Percentiles rank a stretch among this genome's conserved stretches.
These are phyloP conservation scores for Paspalum notatum DNA, from an alignment of 176 grass and related monocot species.

Conservation along the genomic window DNA sequence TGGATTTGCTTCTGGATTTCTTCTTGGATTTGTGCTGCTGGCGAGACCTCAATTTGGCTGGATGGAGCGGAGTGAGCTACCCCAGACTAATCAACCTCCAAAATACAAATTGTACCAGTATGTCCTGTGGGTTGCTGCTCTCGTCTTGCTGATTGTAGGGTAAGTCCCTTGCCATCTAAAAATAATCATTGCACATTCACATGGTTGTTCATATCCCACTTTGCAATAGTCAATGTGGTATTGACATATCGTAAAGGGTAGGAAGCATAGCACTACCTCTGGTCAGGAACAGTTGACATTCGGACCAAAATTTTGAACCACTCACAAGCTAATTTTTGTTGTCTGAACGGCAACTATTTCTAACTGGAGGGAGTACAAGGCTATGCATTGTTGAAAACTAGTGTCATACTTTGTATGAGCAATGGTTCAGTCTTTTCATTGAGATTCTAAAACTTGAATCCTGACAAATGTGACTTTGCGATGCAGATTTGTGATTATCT, in stretches of 20 bases:
- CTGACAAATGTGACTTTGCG: constrained; percentile 12
- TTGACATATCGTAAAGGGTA: not conserved
- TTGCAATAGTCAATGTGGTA: not conserved
- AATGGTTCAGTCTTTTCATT: not conserved
- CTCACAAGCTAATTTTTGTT: too few relatives aligned
- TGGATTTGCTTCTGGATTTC: constrained; percentile 76
- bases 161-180: constrained; percentile 40
- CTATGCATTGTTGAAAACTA: not conserved
- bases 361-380: too few relatives aligned
- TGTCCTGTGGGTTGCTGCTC: constrained; percentile 62
- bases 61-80: constrained; percentile 67
- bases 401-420: not conserved
- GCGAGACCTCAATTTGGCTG: constrained; percentile 89
- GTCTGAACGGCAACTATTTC: too few relatives aligned
- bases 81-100: constrained; percentile 72
- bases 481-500: constrained; percentile 59
- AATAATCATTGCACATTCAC: not conserved
- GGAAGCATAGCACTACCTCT: too few relatives aligned
- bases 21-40: constrained; percentile 80
- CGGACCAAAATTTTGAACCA: too few relatives aligned
- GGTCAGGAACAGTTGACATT: too few relatives aligned
- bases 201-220: not conserved
- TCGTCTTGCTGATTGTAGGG: constrained; percentile 68
- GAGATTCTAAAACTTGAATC: not conserved
- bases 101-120: constrained; percentile 89